Evolutionary conservation across 108 stramenopile species (phyloP).

Genomic region (Skeletonema potamos): DNA sequence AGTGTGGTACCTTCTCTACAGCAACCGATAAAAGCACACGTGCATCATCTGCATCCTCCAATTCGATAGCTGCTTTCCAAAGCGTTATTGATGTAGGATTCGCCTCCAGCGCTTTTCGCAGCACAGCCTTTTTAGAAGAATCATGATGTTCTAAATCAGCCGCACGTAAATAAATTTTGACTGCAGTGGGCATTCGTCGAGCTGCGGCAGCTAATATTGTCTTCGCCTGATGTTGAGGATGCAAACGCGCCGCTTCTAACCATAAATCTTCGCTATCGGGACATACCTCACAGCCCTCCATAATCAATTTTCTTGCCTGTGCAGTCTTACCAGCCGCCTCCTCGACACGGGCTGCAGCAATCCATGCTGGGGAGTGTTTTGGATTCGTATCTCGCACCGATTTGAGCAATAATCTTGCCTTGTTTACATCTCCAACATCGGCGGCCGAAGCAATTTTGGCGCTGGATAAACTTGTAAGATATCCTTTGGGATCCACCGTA

Average conservation of each 20-base stretch:
- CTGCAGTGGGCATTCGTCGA: slow-evolving; percentile 61
- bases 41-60: slow-evolving; percentile 96
- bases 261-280: slow-evolving; percentile 95
- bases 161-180: slow-evolving; percentile 80
- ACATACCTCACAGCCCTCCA: slow-evolving; percentile 95
- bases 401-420: slow-evolving; percentile 93
- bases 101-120: slow-evolving; percentile 92
- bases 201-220: slow-evolving; percentile 87
- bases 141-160: slow-evolving; percentile 80
- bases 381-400: slow-evolving; percentile 97
- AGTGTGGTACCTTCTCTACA: slow-evolving; percentile 94
- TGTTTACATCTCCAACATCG: slow-evolving; percentile 93
- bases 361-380: slow-evolving; percentile 97
- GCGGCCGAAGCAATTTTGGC: slow-evolving; percentile 68
- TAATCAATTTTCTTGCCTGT: slow-evolving; percentile 94
- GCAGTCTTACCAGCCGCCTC: slow-evolving; percentile 92
- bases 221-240: slow-evolving; percentile 83
- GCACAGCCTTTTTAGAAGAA: slow-evolving; percentile 87
- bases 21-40: slow-evolving; percentile 89
- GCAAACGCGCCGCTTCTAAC: slow-evolving; percentile 97
- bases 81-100: slow-evolving; percentile 91
- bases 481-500: slow-evolving; percentile 94
- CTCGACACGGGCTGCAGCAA: slow-evolving; percentile 97
- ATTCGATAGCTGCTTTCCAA: slow-evolving; percentile 96
- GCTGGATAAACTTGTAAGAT: slow-evolving; percentile 86